Evolutionary conservation across 352 stramenopile species (phyloP).

Genomic region (Phytophthora foliorum): DNA sequence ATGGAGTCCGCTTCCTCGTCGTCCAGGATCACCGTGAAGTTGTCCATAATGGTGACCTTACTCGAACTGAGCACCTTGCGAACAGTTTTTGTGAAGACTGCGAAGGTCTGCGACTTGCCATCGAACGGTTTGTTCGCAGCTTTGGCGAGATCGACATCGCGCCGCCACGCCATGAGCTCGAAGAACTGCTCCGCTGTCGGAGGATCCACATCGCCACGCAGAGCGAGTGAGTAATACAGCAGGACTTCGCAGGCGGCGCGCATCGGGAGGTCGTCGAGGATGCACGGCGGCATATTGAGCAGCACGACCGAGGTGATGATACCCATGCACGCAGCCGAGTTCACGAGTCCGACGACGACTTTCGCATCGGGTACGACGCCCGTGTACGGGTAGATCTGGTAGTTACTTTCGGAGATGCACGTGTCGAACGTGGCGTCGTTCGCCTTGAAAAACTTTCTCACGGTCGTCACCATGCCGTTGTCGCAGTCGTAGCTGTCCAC

Average conservation of each 20-base stretch:
- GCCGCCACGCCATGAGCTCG: conserved; percentile 66
- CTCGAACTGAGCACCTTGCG: conserved; percentile 41
- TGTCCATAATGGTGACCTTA: conserved; percentile 54
- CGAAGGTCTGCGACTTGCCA: conserved; percentile 54
- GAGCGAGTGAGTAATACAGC: conserved; percentile 65
- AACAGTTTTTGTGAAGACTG: conserved; percentile 58
- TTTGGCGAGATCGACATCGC: conserved; percentile 61
- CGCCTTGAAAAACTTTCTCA: conserved; percentile 55
- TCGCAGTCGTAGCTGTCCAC: conserved; percentile 58
- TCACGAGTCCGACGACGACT: conserved; percentile 52
- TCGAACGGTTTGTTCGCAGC: conserved; percentile 58
- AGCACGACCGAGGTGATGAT: conserved; percentile 59
- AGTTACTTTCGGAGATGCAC: conserved; percentile 57
- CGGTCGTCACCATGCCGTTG: conserved; percentile 39
- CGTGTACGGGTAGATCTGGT: conserved; percentile 73
- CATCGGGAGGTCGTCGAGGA: conserved; percentile 57
- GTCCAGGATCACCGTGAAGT: conserved; percentile 49
- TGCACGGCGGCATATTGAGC: conserved; percentile 57
- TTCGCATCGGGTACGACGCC: conserved; percentile 51
- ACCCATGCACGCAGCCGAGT: conserved; percentile 55
- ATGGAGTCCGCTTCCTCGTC: conserved; percentile 33
- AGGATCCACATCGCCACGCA: conserved; percentile 35
- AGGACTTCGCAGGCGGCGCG: conserved; percentile 70
- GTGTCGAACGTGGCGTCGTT: conserved; percentile 62
- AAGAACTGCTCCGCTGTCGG: conserved; percentile 53